These are phyloP conservation scores for Metschnikowia borealis DNA, from an alignment of 805 yeast species.

Conservation along the genomic window DNA sequence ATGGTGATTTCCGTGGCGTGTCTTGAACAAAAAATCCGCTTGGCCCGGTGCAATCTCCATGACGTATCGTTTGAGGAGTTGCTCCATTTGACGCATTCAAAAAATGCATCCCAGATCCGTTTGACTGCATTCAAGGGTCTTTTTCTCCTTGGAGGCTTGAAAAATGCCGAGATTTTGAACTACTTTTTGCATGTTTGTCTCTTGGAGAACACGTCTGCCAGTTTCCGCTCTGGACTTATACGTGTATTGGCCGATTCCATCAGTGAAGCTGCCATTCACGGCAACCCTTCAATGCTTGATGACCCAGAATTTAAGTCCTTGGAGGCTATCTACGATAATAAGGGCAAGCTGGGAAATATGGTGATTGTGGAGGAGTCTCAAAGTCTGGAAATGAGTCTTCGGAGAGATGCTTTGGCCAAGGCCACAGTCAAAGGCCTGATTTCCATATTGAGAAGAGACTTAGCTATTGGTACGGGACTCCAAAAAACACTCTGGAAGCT, in stretches of 20 bases:
- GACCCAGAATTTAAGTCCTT: slow-evolving; percentile 57
- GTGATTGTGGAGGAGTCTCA: slow-evolving; percentile 57
- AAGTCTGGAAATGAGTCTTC: slow-evolving; percentile 39
- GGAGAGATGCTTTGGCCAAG: slow-evolving; percentile 65
- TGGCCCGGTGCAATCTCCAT: slow-evolving; percentile 55
- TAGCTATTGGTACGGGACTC: slow-evolving; percentile 54
- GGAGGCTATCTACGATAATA: slow-evolving; percentile 22
- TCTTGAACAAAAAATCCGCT: slow-evolving; percentile 52
- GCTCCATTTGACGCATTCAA: slow-evolving; percentile 47
- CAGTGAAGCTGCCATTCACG: slow-evolving; percentile 64
- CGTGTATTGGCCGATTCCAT: slow-evolving; percentile 47
- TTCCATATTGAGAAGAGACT: slow-evolving; percentile 58
- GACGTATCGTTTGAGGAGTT: slow-evolving; percentile 52
- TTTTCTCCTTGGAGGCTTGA: slow-evolving; percentile 71
- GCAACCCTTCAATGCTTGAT: slow-evolving; percentile 54
- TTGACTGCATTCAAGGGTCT: slow-evolving; percentile 68
- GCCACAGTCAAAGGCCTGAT: slow-evolving; percentile 62
- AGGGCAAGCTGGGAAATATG: slow-evolving; percentile 33
- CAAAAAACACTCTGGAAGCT: slow-evolving; percentile 63
- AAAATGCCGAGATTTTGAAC: slow-evolving; percentile 53
- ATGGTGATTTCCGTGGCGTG: slow-evolving; percentile 52
- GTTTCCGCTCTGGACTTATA: slow-evolving; percentile 49
- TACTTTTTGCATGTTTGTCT: slow-evolving; percentile 58
- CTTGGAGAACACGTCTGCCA: slow-evolving; percentile 47
- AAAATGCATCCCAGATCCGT: slow-evolving; percentile 50